Conservation (phyloP, 257 asterid species). For the Prunella vulgaris region DNA sequence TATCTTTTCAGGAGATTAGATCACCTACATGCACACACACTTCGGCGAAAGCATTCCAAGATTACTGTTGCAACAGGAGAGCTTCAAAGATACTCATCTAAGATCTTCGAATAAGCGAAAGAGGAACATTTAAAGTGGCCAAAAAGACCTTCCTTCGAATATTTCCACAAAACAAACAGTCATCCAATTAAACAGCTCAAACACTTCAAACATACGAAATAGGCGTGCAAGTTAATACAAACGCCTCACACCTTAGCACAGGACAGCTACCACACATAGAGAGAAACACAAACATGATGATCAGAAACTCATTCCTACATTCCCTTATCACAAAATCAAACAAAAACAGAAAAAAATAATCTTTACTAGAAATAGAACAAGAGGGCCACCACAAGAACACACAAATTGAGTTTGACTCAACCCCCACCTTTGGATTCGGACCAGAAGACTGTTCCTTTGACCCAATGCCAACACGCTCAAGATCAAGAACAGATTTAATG, state of each 20-base stretch:
- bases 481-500: conserved; percentile 50
- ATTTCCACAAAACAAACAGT: background rate
- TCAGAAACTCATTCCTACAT: background rate
- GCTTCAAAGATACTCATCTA: background rate
- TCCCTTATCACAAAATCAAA: conserved; percentile 17
- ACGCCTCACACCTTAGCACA: too few species aligned
- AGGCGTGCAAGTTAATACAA: too few species aligned
- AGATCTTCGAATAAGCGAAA: background rate
- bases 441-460: conserved; percentile 24
- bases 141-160: background rate
- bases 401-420: background rate
- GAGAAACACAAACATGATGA: background rate
- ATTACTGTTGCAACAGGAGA: background rate
- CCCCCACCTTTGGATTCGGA: conserved; percentile 45
- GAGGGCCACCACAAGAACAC: background rate
- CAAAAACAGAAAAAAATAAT: background rate
- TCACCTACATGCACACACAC: background rate
- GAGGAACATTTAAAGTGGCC: too few species aligned
- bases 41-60: background rate
- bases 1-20: background rate
- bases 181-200: too few species aligned
- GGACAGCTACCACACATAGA: background rate
- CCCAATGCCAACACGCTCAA: conserved; percentile 33
- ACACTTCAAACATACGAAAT: too few species aligned
- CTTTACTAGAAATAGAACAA: background rate